phyloP scores from a whole-genome alignment of 768 basidiomycete species.

The Mycena pura region DNA sequence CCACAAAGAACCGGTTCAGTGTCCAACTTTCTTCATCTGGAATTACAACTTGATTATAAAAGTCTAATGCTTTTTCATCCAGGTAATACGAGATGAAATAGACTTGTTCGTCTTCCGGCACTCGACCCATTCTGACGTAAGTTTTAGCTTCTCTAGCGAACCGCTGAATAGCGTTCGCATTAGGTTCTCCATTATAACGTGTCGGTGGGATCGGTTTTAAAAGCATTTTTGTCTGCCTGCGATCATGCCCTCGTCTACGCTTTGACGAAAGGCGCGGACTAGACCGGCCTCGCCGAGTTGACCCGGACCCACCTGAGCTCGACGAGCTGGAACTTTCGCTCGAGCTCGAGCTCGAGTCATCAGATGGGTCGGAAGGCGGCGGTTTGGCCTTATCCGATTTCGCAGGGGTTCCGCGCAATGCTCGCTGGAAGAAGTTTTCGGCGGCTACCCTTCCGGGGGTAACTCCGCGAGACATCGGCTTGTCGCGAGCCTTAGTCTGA shows the following conservation, averaged over 20 bases:
- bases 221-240: constrained; percentile 1
- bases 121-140: constrained; percentile 28
- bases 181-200: too few relatives aligned
- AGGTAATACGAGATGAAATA: constrained; percentile 34
- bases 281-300: neutral
- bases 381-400: too few relatives aligned
- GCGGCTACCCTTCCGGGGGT: too few relatives aligned
- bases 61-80: constrained; percentile 35
- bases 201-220: too few relatives aligned
- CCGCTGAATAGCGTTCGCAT: constrained; percentile 26
- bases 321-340: neutral
- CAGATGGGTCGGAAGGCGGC: too few relatives aligned
- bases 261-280: neutral
- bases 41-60: constrained; percentile 33
- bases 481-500: too few relatives aligned
- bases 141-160: constrained; percentile 35
- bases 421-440: too few relatives aligned
- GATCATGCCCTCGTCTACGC: neutral
- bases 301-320: neutral
- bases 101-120: constrained; percentile 20
- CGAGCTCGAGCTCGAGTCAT: too few relatives aligned
- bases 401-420: too few relatives aligned
- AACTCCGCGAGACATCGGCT: too few relatives aligned
- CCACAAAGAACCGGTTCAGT: constrained; percentile 36
- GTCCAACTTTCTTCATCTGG: constrained; percentile 26